Conservation (phyloP, 2,329 filamentous ascomycete genomes). For the Penicillium glabrum region DNA sequence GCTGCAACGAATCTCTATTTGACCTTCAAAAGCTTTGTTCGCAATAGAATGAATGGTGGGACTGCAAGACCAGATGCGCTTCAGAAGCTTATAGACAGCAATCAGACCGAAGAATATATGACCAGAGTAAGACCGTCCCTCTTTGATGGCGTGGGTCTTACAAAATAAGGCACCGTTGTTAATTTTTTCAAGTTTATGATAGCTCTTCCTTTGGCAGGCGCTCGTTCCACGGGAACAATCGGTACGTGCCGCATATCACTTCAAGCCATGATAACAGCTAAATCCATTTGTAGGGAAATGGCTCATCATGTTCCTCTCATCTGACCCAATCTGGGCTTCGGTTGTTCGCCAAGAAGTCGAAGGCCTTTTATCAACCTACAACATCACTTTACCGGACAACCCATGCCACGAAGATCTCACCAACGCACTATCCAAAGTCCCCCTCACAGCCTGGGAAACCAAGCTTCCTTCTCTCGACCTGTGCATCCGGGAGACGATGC, state of each 20-base stretch:
- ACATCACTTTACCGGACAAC: background rate
- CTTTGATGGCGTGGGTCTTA: background rate
- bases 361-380: background rate
- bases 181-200: background rate
- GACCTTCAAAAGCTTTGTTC: background rate
- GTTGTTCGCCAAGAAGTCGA: conserved; percentile 5
- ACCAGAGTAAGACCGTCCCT: background rate
- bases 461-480: conserved; percentile 4
- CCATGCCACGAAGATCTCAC: background rate
- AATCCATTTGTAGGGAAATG: conserved; percentile 1
- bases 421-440: conserved; percentile 1
- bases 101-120: conserved; percentile 2
- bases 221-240: background rate
- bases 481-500: conserved; percentile 10
- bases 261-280: background rate
- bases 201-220: background rate
- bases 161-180: background rate
- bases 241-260: background rate
- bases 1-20: background rate
- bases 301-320: conserved; percentile 8
- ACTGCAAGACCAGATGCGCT: background rate
- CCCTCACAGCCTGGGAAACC: conserved; percentile 7
- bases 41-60: background rate
- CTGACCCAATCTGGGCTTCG: background rate
- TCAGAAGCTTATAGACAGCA: conserved; percentile 9